phyloP scores from a whole-genome alignment of 2,329 filamentous ascomycete species.

The Hypoxylon sp. region DNA sequence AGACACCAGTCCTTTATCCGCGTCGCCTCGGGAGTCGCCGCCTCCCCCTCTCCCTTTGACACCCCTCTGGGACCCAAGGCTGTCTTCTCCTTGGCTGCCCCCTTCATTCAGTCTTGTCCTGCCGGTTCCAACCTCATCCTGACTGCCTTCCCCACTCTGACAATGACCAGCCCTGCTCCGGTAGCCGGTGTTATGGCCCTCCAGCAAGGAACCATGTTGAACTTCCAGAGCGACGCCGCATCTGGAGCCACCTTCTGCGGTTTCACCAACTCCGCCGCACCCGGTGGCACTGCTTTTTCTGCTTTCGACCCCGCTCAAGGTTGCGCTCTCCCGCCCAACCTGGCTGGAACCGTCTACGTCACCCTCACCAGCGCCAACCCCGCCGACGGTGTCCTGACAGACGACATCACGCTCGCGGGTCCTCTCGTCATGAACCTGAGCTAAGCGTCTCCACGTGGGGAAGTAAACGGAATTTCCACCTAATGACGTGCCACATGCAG shows the following conservation, averaged over 20 bases:
- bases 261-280: slow-evolving; percentile 73
- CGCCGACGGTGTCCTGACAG: slow-evolving; percentile 66
- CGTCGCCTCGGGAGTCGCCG: slow-evolving; percentile 67
- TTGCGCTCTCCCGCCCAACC: slow-evolving; percentile 73
- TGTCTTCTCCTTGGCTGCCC: slow-evolving; percentile 80
- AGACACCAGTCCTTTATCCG: slow-evolving; percentile 82
- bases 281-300: slow-evolving; percentile 73
- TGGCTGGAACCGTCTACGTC: slow-evolving; percentile 77
- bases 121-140: slow-evolving; percentile 74
- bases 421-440: slow-evolving; percentile 71
- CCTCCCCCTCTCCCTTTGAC: slow-evolving; percentile 79
- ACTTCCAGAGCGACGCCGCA: slow-evolving; percentile 66
- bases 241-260: slow-evolving; percentile 72
- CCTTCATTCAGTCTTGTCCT: slow-evolving; percentile 80
- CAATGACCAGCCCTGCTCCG: slow-evolving; percentile 63
- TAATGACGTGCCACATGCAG: slow-evolving; percentile 23
- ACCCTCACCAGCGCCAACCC: slow-evolving; percentile 72
- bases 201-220: slow-evolving; percentile 60
- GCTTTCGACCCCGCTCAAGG: slow-evolving; percentile 66
- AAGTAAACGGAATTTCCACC: slow-evolving; percentile 6
- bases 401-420: slow-evolving; percentile 76
- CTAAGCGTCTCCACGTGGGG: slow-evolving; percentile 50
- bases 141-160: slow-evolving; percentile 72
- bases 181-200: slow-evolving; percentile 58
- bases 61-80: slow-evolving; percentile 76